Conservation (phyloP, 345 rosid species). For the Odontarrhena argentea region DNA sequence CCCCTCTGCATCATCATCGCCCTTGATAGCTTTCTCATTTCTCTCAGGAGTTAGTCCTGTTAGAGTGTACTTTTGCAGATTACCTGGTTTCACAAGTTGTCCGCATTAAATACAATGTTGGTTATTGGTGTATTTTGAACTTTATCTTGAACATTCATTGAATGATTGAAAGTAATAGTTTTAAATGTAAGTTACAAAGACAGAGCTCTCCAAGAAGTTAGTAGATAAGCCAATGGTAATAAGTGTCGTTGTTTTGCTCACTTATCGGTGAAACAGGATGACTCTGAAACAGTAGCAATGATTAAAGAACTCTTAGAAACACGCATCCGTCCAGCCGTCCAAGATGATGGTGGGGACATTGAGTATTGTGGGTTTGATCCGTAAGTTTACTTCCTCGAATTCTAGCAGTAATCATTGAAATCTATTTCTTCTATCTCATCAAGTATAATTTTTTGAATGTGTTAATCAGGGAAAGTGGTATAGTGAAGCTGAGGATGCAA, state of each 20-base stretch:
- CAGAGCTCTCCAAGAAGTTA: not conserved
- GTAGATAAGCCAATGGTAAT: not conserved
- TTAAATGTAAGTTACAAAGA: not conserved
- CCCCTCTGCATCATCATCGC: not conserved
- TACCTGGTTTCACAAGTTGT: not conserved
- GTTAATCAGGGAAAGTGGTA: constrained; percentile 70
- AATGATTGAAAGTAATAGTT: not conserved
- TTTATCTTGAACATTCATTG: not conserved
- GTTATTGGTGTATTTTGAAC: not conserved
- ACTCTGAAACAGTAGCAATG: constrained; percentile 95
- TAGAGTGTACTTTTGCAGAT: not conserved
- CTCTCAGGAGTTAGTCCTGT: not conserved
- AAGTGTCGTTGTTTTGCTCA: not conserved
- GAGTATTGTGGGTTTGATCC: constrained; percentile 83
- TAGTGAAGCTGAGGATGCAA: constrained; percentile 90
- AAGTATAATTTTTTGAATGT: constrained; percentile 4
- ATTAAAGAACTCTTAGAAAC: constrained; percentile 93
- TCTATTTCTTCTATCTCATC: not conserved
- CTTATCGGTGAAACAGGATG: constrained; percentile 57
- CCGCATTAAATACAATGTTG: not conserved
- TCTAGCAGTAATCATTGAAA: not conserved
- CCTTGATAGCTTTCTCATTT: not conserved
- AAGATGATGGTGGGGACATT: constrained; percentile 98
- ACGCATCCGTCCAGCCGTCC: constrained; percentile 95
- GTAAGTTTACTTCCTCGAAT: constrained; percentile 50